phyloP scores from a whole-genome alignment of 108 stramenopile genomes.

The Asterionellopsis glacialis region DNA sequence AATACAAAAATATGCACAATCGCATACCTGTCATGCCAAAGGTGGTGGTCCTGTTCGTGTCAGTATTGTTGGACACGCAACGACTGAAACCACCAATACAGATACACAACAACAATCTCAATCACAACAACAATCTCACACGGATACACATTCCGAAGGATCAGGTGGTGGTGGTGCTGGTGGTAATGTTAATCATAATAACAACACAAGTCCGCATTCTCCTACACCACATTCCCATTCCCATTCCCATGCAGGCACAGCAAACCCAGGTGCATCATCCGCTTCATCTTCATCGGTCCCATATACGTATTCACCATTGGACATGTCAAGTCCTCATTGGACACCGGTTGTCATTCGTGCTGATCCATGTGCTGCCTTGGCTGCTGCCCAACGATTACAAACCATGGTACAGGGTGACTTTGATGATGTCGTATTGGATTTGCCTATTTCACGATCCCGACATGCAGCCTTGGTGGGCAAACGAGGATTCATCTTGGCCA shows the following conservation, averaged over 20 bases:
- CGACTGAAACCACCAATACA: neutral
- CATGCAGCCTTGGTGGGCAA: slow-evolving; percentile 65
- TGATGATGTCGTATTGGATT: slow-evolving; percentile 26
- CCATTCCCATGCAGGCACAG: too few species aligned
- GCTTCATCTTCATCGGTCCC: slow-evolving; percentile 14
- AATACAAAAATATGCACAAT: slow-evolving; percentile 60
- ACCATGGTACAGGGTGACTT: slow-evolving; percentile 19
- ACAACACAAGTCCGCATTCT: too few species aligned
- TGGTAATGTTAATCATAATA: too few species aligned
- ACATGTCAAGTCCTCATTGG: slow-evolving; percentile 46
- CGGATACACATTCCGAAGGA: too few species aligned
- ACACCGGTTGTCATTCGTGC: slow-evolving; percentile 52
- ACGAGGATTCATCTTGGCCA: slow-evolving; percentile 44
- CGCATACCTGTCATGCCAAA: slow-evolving; percentile 11
- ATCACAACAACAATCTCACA: neutral
- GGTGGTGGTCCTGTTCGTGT: slow-evolving; percentile 33
- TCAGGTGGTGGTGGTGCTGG: too few species aligned
- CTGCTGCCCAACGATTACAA: slow-evolving; percentile 29
- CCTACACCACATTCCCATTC: too few species aligned
- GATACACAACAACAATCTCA: neutral
- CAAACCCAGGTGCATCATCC: too few species aligned
- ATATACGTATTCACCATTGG: slow-evolving; percentile 36
- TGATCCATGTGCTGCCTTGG: slow-evolving; percentile 25
- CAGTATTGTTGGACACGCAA: slow-evolving; percentile 40
- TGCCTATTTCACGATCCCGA: slow-evolving; percentile 22